These are phyloP conservation scores for Xylariales sp. DNA, from an alignment of 2,329 filamentous ascomycete genomes.

Conservation along the genomic window DNA sequence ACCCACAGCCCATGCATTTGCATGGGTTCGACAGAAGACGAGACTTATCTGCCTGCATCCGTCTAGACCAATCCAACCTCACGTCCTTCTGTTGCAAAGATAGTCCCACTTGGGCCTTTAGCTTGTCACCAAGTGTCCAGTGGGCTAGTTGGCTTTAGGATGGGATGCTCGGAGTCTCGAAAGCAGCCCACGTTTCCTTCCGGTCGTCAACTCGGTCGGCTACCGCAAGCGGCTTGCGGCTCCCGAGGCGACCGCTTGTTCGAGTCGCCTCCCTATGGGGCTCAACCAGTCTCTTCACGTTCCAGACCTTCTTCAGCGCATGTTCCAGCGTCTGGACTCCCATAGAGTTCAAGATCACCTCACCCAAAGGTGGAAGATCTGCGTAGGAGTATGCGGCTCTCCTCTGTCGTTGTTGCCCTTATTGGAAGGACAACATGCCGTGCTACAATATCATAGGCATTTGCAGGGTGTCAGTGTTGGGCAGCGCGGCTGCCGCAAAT, in stretches of 20 bases:
- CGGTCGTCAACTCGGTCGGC: neutral
- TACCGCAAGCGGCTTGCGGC: constrained; percentile 2
- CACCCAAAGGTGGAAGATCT: constrained; percentile 5
- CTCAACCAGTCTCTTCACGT: constrained; percentile 6
- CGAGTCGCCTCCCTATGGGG: constrained; percentile 8
- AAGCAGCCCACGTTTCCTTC: neutral
- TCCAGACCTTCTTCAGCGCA: constrained; percentile 3
- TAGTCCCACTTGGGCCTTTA: neutral
- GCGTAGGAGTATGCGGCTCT: constrained; percentile 3
- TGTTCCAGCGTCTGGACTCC: constrained; percentile 6
- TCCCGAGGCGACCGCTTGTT: constrained; percentile 2
- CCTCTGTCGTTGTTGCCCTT: constrained; percentile 1
- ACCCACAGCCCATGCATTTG: neutral
- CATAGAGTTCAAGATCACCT: constrained; percentile 7
- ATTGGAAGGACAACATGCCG: neutral
- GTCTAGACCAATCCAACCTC: constrained; percentile 13
- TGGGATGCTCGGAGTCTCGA: no score
- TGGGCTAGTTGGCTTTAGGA: no score
- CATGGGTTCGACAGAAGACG: constrained; percentile 4
- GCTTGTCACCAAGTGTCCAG: no score
- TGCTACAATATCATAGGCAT: neutral
- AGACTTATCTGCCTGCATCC: constrained; percentile 14
- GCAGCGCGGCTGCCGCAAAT: constrained; percentile 3
- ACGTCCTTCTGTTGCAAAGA: constrained; percentile 6
- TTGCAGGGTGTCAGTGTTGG: neutral